A percentile compares a stretch with the other conserved stretches of the same genome.
These are phyloP conservation scores for Eimeria tenella DNA, from an alignment of 169 alveolate species.

Conservation along the genomic window DNA sequence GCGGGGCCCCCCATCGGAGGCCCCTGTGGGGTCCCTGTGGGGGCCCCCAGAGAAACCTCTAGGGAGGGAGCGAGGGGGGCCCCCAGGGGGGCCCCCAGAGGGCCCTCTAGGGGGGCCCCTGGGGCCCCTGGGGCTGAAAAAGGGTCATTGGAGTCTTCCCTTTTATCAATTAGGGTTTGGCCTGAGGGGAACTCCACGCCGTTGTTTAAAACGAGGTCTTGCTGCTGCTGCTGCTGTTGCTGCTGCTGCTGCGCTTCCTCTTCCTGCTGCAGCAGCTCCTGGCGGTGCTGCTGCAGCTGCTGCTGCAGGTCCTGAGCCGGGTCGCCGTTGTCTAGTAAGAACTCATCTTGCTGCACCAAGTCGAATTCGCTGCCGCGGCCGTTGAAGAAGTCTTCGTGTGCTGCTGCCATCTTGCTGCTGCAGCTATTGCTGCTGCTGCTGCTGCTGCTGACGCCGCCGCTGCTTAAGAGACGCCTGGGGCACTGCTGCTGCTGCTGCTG, in stretches of 20 bases:
- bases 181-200: slow-evolving; percentile 7
- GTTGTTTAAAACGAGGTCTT: neutral
- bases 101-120: neutral
- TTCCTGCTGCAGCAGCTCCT: neutral
- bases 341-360: slow-evolving; percentile 13
- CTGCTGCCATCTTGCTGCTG: slow-evolving; percentile 23
- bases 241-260: neutral
- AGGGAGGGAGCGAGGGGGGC: too few relatives aligned
- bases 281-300: neutral
- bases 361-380: slow-evolving; percentile 22
- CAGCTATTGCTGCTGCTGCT: neutral
- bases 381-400: slow-evolving; percentile 34
- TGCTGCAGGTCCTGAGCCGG: neutral
- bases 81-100: neutral
- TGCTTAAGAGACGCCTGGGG: neutral
- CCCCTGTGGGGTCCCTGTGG: neutral
- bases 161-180: neutral
- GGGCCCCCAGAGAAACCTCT: too few relatives aligned
- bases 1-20: too few relatives aligned
- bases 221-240: slow-evolving; percentile 24
- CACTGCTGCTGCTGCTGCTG: slow-evolving; percentile 4
- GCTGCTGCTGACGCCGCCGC: neutral
- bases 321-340: neutral
- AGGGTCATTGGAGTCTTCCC: neutral
- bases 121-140: neutral